These are phyloP conservation scores for Chlamydomonas incerta DNA, from an alignment of 139 green algal species.

Conservation along the genomic window DNA sequence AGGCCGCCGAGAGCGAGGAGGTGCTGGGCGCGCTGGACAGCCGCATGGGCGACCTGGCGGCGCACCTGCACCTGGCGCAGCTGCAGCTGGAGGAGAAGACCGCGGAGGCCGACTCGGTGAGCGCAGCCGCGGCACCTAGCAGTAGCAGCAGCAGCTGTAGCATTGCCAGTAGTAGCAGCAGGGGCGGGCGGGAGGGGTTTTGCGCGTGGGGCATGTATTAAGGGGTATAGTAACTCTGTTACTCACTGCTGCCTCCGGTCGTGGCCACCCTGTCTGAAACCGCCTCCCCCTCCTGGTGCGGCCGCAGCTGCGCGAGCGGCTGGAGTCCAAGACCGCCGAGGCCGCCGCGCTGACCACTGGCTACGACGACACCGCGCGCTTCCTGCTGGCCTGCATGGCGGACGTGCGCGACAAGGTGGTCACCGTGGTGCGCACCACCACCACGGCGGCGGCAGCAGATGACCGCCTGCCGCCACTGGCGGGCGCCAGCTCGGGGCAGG, in stretches of 20 bases:
- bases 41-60: conserved; percentile 46
- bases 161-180: no score
- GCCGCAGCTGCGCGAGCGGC: conserved; percentile 36
- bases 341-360: not conserved
- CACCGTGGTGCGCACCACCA: conserved; percentile 23
- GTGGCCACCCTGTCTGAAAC: no score
- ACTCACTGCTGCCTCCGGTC: no score
- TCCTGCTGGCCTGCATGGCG: conserved; percentile 54
- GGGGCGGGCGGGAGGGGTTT: no score
- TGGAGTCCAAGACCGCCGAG: conserved; percentile 30
- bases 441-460: not conserved
- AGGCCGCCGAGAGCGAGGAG: conserved; percentile 18
- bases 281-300: no score
- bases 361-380: conserved; percentile 39
- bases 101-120: conserved; percentile 41
- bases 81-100: conserved; percentile 46
- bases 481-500: not conserved
- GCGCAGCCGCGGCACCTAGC: not conserved
- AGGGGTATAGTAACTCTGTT: no score
- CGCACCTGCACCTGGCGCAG: conserved; percentile 46
- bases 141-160: no score
- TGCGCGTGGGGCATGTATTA: no score
- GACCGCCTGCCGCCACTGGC: not conserved
- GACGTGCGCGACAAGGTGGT: conserved; percentile 57
- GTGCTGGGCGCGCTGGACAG: conserved; percentile 36